phyloP scores from a whole-genome alignment of 805 yeast genomes.

The Kazachstania martiniae region DNA sequence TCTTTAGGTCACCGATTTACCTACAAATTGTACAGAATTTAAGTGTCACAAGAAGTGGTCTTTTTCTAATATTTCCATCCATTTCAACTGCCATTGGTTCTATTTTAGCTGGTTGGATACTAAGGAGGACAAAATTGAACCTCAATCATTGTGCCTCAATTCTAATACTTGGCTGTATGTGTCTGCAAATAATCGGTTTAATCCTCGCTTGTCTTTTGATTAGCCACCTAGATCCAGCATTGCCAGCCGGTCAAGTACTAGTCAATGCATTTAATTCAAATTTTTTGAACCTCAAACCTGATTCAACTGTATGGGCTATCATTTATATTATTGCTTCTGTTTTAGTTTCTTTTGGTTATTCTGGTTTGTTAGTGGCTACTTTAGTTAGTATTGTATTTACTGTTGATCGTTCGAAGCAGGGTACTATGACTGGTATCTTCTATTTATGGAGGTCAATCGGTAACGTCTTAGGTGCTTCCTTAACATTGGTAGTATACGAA shows the following conservation, averaged over 20 bases:
- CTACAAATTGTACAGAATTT: conserved; percentile 42
- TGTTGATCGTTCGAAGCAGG: conserved; percentile 36
- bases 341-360: conserved; percentile 37
- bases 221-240: conserved; percentile 12
- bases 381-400: conserved; percentile 41
- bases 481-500: conserved; percentile 31
- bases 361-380: conserved; percentile 47
- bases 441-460: conserved; percentile 41
- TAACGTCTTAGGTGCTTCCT: conserved; percentile 36
- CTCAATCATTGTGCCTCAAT: conserved; percentile 22
- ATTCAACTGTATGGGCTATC: conserved; percentile 22
- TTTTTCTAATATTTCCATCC: conserved; percentile 45
- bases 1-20: conserved; percentile 51
- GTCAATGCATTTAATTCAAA: conserved; percentile 5
- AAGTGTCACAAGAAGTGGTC: conserved; percentile 44
- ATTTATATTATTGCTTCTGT: conserved; percentile 24
- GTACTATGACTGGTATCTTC: conserved; percentile 39
- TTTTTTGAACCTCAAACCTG: conserved; percentile 3
- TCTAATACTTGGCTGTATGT: conserved; percentile 14
- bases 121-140: conserved; percentile 27
- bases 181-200: conserved; percentile 17
- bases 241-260: conserved; percentile 4
- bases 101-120: conserved; percentile 40
- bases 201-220: conserved; percentile 11
- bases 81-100: conserved; percentile 44